Conservation (phyloP, 495 filamentous ascomycete species). For the Aspergillus indologenus region DNA sequence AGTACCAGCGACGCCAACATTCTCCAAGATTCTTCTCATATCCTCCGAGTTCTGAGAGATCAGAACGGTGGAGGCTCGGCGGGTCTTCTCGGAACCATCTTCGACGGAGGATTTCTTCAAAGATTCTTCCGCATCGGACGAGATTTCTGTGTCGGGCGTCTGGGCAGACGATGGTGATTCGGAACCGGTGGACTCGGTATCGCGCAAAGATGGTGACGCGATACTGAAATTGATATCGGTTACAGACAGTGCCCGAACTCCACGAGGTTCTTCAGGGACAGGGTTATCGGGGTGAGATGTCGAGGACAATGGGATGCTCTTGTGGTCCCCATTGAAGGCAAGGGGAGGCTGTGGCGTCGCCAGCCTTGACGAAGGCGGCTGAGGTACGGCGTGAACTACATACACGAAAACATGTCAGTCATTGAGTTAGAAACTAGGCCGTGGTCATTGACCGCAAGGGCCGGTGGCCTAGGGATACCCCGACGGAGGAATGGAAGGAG, state of each 20-base stretch:
- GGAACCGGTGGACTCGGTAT: slow-evolving; percentile 41
- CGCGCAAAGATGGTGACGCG: slow-evolving; percentile 33
- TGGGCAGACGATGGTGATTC: slow-evolving; percentile 32
- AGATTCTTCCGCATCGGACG: slow-evolving; percentile 46
- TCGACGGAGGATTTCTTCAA: slow-evolving; percentile 18
- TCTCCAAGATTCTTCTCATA: slow-evolving; percentile 60
- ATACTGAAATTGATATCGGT: slow-evolving; percentile 44
- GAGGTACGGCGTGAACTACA: slow-evolving; percentile 36
- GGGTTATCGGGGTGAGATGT: slow-evolving; percentile 57
- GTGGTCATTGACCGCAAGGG: background rate
- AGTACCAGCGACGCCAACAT: slow-evolving; percentile 42
- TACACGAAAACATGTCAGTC: slow-evolving; percentile 1
- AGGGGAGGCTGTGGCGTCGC: slow-evolving; percentile 25
- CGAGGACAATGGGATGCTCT: slow-evolving; percentile 41
- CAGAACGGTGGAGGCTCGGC: slow-evolving; percentile 76
- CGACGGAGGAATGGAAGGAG: background rate
- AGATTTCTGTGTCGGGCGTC: slow-evolving; percentile 52
- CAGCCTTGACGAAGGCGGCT: slow-evolving; percentile 28
- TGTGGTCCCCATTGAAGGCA: slow-evolving; percentile 28
- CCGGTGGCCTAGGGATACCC: background rate
- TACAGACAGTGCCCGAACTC: slow-evolving; percentile 38
- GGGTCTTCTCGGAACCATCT: slow-evolving; percentile 39
- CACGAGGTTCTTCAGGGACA: slow-evolving; percentile 53
- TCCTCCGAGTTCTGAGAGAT: slow-evolving; percentile 74
- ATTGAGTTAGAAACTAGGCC: background rate